Evolutionary conservation across 2,329 filamentous ascomycete species (phyloP).

Genomic region (Trichophyton benhamiae): DNA sequence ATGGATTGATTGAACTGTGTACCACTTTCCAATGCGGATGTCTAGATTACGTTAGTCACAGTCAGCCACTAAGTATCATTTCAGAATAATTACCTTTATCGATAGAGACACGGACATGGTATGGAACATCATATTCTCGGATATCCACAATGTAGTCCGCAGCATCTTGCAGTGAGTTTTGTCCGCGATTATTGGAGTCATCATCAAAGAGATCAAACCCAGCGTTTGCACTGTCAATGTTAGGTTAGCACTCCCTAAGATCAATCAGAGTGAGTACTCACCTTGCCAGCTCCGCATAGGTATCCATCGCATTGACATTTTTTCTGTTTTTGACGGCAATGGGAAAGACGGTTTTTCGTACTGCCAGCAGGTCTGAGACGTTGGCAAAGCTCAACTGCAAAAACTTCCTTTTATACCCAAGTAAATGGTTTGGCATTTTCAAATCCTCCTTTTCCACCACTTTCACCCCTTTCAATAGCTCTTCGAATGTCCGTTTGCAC

Average conservation of each 20-base stretch:
- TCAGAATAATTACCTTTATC: constrained; percentile 53
- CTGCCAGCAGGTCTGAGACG: constrained; percentile 72
- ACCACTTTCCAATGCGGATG: constrained; percentile 94
- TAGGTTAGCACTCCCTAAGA: background rate
- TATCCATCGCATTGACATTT: constrained; percentile 92
- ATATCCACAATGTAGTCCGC: constrained; percentile 98
- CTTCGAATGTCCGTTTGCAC: constrained; percentile 66
- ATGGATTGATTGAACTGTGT: constrained; percentile 87
- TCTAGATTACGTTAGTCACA: constrained; percentile 42
- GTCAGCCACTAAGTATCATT: background rate
- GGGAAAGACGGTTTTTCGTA: constrained; percentile 70
- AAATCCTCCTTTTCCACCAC: constrained; percentile 86
- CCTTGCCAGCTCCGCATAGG: constrained; percentile 91
- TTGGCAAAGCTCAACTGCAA: constrained; percentile 79
- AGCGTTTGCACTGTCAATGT: constrained; percentile 50
- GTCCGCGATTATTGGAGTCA: constrained; percentile 69
- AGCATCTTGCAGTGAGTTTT: constrained; percentile 69
- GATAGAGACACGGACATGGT: constrained; percentile 97
- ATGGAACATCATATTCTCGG: constrained; percentile 96
- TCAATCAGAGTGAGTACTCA: constrained; percentile 24
- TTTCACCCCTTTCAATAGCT: constrained; percentile 64
- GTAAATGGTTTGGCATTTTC: constrained; percentile 84
- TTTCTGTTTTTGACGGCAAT: constrained; percentile 95
- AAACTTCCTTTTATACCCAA: constrained; percentile 82
- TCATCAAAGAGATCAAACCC: constrained; percentile 93